A percentile compares a stretch with the other conserved stretches of the same genome.
Conservation (phyloP, 345 rosid species). For the Jatropha curcas region DNA sequence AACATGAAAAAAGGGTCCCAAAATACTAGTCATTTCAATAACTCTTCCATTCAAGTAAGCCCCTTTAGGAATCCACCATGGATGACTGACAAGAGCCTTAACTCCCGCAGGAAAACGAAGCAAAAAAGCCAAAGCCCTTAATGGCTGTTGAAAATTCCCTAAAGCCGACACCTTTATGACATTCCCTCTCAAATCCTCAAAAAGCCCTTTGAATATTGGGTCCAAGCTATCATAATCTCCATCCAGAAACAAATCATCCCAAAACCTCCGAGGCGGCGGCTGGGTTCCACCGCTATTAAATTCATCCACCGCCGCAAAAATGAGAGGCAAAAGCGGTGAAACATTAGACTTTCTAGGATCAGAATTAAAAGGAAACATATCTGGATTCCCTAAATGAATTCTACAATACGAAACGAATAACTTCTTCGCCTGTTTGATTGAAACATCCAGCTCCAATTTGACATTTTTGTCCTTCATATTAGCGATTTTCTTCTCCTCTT, state of each 20-base stretch:
- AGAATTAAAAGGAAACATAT: constrained; percentile 41
- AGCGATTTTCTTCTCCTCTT: constrained; percentile 76
- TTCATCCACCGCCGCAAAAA: constrained; percentile 65
- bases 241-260: constrained; percentile 79
- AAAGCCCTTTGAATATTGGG: constrained; percentile 68
- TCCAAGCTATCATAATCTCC: constrained; percentile 83
- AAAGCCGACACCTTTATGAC: constrained; percentile 75
- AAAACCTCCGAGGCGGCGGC: constrained; percentile 62
- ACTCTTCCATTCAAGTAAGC: constrained; percentile 86
- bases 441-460: constrained; percentile 63
- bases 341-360: constrained; percentile 30
- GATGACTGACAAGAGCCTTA: constrained; percentile 74
- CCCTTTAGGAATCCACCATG: constrained; percentile 94
- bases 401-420: constrained; percentile 71
- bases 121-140: constrained; percentile 75
- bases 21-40: constrained; percentile 92
- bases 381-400: constrained; percentile 80
- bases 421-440: constrained; percentile 63
- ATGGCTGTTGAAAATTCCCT: constrained; percentile 88
- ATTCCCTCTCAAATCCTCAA: constrained; percentile 86
- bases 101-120: constrained; percentile 74
- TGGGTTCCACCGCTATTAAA: constrained; percentile 29
- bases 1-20: constrained; percentile 95
- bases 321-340: constrained; percentile 67
- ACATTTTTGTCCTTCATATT: constrained; percentile 78